phyloP scores from a whole-genome alignment of 345 rosid species.

The Pseudoturritis turrita region DNA sequence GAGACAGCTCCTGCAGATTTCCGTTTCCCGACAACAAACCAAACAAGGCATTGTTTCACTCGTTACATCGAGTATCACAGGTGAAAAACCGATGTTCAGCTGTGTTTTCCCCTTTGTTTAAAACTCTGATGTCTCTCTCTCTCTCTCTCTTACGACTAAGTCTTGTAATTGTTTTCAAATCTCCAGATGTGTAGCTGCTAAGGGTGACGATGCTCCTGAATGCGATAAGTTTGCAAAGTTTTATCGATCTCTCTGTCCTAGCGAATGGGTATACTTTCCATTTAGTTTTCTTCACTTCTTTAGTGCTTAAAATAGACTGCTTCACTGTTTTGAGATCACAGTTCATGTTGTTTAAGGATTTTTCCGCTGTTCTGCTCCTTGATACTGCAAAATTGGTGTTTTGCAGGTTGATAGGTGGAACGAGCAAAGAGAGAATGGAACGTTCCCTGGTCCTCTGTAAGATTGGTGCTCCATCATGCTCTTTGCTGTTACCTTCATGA shows the following conservation, averaged over 20 bases:
- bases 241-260: conserved; percentile 92
- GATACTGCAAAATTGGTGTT: not conserved
- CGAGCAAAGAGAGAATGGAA: conserved; percentile 95
- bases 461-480: conserved; percentile 6
- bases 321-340: not conserved
- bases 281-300: not conserved
- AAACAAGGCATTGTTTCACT: conserved; percentile 97
- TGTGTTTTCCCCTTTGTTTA: not conserved
- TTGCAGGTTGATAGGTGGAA: conserved; percentile 84
- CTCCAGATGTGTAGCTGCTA: conserved; percentile 79
- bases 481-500: conserved; percentile 14
- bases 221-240: conserved; percentile 90
- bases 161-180: not conserved
- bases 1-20: conserved; percentile 99
- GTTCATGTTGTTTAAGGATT: too few species aligned
- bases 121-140: not conserved
- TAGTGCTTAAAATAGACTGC: not conserved
- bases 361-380: not conserved
- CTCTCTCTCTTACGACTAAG: not conserved
- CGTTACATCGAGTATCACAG: conserved; percentile 92
- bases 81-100: conserved; percentile 29
- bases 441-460: conserved; percentile 97
- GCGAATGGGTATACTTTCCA: conserved; percentile 71
- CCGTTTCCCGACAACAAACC: conserved; percentile 98
- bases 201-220: conserved; percentile 89